These are phyloP conservation scores for Avena atlantica DNA, from an alignment of 176 grass and related monocot species.

Conservation along the genomic window DNA sequence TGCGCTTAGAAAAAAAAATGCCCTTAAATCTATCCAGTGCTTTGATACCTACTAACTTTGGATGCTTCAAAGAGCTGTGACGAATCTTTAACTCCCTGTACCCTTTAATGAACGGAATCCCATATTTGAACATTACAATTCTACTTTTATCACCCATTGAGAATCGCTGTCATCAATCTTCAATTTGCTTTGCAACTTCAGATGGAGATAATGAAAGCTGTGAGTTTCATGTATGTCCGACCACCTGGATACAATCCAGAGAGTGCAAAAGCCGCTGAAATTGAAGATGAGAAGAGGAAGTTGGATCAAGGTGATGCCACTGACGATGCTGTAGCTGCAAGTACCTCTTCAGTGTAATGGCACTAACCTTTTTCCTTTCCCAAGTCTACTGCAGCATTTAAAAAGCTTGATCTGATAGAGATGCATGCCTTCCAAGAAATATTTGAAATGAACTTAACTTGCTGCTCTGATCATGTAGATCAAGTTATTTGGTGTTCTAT, in stretches of 20 bases:
- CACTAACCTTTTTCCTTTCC: slow-evolving; percentile 24
- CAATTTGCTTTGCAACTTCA: slow-evolving; percentile 53
- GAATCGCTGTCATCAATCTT: neutral
- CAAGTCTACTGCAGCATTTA: neutral
- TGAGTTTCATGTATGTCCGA: slow-evolving; percentile 97
- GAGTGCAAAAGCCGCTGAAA: slow-evolving; percentile 95
- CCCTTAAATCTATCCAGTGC: neutral
- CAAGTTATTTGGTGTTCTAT: neutral
- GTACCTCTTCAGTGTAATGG: slow-evolving; percentile 63
- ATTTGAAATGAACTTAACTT: slow-evolving; percentile 13
- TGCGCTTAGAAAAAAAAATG: neutral
- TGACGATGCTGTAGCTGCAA: slow-evolving; percentile 49
- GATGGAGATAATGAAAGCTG: slow-evolving; percentile 96
- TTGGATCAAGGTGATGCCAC: slow-evolving; percentile 45
- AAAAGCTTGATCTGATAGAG: neutral
- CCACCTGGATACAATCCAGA: slow-evolving; percentile 95
- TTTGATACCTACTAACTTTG: neutral
- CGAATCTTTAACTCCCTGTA: neutral
- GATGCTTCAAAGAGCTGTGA: slow-evolving; percentile 20
- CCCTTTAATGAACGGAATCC: neutral
- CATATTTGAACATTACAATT: neutral
- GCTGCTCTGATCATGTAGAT: neutral
- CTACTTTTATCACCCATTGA: slow-evolving; percentile 22
- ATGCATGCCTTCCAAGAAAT: neutral
- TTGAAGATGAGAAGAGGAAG: slow-evolving; percentile 83